Percentiles rank a stretch among this genome's conserved stretches.
phyloP scores from a whole-genome alignment of 2,329 filamentous ascomycete species.

The Fusarium mangiferae region DNA sequence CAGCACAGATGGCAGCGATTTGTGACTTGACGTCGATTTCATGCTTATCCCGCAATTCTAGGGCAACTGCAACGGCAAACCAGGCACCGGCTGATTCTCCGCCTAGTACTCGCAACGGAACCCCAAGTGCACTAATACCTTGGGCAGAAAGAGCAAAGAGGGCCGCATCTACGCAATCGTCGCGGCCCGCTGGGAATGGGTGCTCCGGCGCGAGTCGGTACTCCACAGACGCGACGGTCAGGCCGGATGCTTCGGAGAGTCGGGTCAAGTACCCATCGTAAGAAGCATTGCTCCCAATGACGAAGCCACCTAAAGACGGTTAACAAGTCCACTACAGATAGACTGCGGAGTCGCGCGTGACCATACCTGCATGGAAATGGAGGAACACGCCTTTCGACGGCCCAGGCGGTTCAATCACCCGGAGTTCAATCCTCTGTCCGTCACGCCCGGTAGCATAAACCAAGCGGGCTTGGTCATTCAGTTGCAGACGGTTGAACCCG shows the following conservation, averaged over 20 bases:
- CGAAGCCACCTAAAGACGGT: not conserved
- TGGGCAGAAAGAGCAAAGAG: not conserved
- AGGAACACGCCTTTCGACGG: not conserved
- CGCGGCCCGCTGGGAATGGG: not conserved
- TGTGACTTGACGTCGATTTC: not conserved
- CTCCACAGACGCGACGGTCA: not conserved
- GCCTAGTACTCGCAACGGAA: not conserved
- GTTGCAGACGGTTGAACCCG: not conserved
- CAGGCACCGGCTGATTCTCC: not conserved
- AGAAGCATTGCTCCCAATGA: not conserved
- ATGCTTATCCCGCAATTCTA: not conserved
- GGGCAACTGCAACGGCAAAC: not conserved
- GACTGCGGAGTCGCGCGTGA: too few species aligned
- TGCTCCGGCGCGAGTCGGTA: not conserved
- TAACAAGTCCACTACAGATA: too few species aligned
- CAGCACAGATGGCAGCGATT: not conserved
- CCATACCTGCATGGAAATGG: not conserved
- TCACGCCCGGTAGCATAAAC: not conserved
- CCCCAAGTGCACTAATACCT: not conserved
- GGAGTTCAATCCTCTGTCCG: not conserved
- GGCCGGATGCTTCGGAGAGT: not conserved
- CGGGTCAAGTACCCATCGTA: not conserved
- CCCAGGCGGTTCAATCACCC: not conserved
- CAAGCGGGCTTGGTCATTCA: not conserved
- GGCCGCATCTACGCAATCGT: not conserved